Evolutionary conservation across 2,329 filamentous ascomycete species (phyloP), one percentile per base, ranked within the genome.

Genomic region (Plectosphaerella cucumerina): DNA sequence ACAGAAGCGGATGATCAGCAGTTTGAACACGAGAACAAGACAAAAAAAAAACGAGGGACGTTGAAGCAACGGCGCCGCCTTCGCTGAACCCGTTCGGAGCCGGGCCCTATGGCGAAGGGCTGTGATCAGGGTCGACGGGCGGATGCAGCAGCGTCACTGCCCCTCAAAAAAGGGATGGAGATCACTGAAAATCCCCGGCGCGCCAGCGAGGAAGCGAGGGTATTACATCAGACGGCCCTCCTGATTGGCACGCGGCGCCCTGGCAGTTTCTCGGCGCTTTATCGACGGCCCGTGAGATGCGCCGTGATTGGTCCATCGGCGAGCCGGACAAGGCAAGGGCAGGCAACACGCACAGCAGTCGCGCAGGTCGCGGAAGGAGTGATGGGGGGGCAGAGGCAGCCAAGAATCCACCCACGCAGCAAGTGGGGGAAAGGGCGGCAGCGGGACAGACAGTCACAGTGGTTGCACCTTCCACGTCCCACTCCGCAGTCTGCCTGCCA

Each of bases 171-270:
- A 20, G 8, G 39, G n/a, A 21, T 42, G 39, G 39, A 42, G 39
- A 42, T 42, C 39, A 18, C 39, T 34, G 45, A 47, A 47, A 47
- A 47, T 47, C 45, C 45, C 45, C 45, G 45, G 45, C 34, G 26
- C 26, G 33, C 45, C 45, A 47, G 45, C 45, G n/a, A 42, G 6
- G 39, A 47, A 10, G 22, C n/a, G 45, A 37, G 45, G 20, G 18
- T 17, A 39, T 47, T 47, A 39, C 45, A 47, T 47, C 45, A 47
- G 45, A 35, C n/a, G 20, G 20, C 18, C 34, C 21, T 18, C 8
- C 14, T 35, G 34, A 47, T 47, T 47, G 45, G 45, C 18, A 8
- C 6, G 26, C 21, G 33, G 35, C 4, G 11, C 20, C 2, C 33
- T 39, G 45, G 33, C 21, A 23, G 18, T 14, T 47, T n/a, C 34